phyloP scores from a whole-genome alignment of 495 filamentous ascomycete genomes.

The Trichoderma virens region DNA sequence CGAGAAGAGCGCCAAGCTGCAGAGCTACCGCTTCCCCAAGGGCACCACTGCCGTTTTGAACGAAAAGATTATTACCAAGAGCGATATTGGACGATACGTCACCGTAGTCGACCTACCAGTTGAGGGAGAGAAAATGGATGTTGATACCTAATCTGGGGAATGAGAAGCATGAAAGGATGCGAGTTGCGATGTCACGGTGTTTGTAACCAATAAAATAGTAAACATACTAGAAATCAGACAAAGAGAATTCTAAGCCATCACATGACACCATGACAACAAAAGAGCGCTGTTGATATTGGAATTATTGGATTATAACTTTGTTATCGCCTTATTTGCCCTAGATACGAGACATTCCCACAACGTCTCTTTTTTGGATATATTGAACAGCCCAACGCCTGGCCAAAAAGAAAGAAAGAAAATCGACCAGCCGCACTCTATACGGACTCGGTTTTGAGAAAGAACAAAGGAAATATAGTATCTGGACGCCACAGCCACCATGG shows the following conservation, averaged over 20 bases:
- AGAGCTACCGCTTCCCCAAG: constrained; percentile 80
- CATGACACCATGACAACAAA: too few relatives aligned
- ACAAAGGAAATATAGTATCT: neutral
- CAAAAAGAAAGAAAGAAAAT: neutral
- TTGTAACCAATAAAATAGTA: too few relatives aligned
- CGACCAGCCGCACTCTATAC: constrained; percentile 4
- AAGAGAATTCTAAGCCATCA: too few relatives aligned
- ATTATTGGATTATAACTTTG: constrained; percentile 2
- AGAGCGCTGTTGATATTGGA: neutral
- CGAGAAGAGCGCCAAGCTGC: constrained; percentile 79
- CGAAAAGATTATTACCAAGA: constrained; percentile 84
- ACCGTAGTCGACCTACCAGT: constrained; percentile 76
- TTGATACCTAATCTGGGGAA: constrained; percentile 54
- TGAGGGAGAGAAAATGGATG: constrained; percentile 88
- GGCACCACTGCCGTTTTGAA: constrained; percentile 92
- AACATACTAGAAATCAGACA: neutral
- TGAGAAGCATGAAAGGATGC: neutral
- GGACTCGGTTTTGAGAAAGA: neutral
- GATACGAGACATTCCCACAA: constrained; percentile 1
- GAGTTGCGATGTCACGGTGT: neutral
- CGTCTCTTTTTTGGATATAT: constrained; percentile 3
- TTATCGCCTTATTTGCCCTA: neutral
- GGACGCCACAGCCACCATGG: neutral
- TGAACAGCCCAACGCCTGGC: constrained; percentile 4
- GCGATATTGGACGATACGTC: constrained; percentile 92